phyloP scores from a whole-genome alignment of 371 early-diverging fungal genomes.

The Mortierella sp. region DNA sequence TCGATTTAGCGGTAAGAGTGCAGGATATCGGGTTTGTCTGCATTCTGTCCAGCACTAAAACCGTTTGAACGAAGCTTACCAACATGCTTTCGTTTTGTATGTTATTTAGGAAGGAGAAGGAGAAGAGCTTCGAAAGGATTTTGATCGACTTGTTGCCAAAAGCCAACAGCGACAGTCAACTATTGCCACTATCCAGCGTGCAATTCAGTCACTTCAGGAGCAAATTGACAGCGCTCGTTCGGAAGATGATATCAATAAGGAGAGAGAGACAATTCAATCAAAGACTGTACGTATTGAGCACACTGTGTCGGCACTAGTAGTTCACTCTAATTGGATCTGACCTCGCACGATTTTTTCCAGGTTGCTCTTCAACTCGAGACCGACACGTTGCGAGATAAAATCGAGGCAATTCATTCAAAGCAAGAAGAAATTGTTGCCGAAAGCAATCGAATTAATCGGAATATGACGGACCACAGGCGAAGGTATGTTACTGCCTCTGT shows the following conservation, averaged over 20 bases:
- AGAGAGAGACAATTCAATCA: conserved; percentile 15
- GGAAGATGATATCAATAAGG: conserved; percentile 16
- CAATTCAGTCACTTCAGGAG: conserved; percentile 27
- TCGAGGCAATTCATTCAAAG: conserved; percentile 16
- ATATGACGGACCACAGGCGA: conserved; percentile 12
- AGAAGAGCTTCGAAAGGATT: conserved; percentile 39
- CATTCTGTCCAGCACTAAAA: no score
- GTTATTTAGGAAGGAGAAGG: conserved; percentile 34
- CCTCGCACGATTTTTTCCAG: conserved; percentile 1
- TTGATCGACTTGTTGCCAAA: conserved; percentile 32
- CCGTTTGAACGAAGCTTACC: neutral
- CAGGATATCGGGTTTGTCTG: no score
- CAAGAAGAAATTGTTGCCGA: conserved; percentile 34
- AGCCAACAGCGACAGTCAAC: conserved; percentile 19
- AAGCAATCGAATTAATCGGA: conserved; percentile 1
- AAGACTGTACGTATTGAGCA: conserved; percentile 18
- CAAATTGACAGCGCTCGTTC: conserved; percentile 20
- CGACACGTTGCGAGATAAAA: conserved; percentile 14
- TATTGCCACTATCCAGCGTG: conserved; percentile 27
- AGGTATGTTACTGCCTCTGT: conserved; percentile 18
- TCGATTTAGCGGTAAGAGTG: conserved; percentile 27
- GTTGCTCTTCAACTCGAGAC: conserved; percentile 9
- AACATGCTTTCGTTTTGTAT: neutral
- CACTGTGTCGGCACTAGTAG: neutral
- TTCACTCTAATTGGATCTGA: neutral